Percentiles rank a stretch among this genome's conserved stretches.
phyloP scores from a whole-genome alignment of 139 green algal species.

The Spirogloea muscicola region DNA sequence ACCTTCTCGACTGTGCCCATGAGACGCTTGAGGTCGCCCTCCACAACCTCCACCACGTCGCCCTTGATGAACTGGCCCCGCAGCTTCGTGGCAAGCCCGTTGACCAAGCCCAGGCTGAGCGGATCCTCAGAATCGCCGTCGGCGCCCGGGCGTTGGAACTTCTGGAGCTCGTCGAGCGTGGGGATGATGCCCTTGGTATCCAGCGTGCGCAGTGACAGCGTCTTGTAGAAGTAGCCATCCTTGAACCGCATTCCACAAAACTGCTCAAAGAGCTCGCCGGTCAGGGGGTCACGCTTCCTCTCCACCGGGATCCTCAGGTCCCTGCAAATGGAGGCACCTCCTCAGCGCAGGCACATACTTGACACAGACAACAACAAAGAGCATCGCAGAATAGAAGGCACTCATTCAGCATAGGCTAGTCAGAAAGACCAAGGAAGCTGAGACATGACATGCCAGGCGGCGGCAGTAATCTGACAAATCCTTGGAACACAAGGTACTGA shows the following conservation, averaged over 20 bases:
- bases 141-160: slow-evolving; percentile 65
- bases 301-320: slow-evolving; percentile 49
- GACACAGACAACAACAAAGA: no score
- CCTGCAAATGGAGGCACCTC: slow-evolving; percentile 17
- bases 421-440: neutral
- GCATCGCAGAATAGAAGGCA: slow-evolving; percentile 4
- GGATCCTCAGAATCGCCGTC: neutral
- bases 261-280: slow-evolving; percentile 35
- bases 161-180: slow-evolving; percentile 82
- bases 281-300: slow-evolving; percentile 41
- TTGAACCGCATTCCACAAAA: slow-evolving; percentile 59
- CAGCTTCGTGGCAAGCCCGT: neutral
- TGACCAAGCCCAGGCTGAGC: slow-evolving; percentile 3
- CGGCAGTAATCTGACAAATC: neutral
- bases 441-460: neutral
- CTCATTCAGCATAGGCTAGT: slow-evolving; percentile 9
- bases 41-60: slow-evolving; percentile 62
- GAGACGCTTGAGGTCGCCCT: slow-evolving; percentile 81
- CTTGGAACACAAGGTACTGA: neutral
- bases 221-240: slow-evolving; percentile 78
- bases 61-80: slow-evolving; percentile 42
- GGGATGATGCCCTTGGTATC: slow-evolving; percentile 51
- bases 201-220: slow-evolving; percentile 63
- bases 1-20: slow-evolving; percentile 62
- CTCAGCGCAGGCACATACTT: no score